Evolutionary conservation across 176 grass and related monocot genomes (phyloP).

Genomic region (Dendrocalamus sinicus): DNA sequence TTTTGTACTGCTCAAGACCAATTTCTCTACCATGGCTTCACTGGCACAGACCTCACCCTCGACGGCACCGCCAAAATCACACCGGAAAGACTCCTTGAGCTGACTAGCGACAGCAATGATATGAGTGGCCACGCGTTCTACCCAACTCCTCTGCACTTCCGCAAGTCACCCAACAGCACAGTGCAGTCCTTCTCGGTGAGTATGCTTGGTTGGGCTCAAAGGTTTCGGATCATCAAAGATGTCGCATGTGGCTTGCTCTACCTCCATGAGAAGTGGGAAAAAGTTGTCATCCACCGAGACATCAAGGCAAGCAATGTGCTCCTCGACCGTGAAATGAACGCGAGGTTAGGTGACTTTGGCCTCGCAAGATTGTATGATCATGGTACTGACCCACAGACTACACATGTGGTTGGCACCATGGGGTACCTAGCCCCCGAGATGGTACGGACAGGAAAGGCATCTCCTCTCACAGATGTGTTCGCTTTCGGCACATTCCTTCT

Average conservation of each 20-base stretch:
- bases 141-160: not conserved
- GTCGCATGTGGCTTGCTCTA: not conserved
- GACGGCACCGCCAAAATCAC: not conserved
- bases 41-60: not conserved
- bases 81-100: not conserved
- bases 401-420: constrained; percentile 43
- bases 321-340: not conserved
- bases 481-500: constrained; percentile 36
- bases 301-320: constrained; percentile 9
- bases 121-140: constrained; percentile 22
- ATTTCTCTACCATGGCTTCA: constrained; percentile 31
- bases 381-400: constrained; percentile 33
- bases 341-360: constrained; percentile 18
- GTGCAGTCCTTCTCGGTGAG: not conserved
- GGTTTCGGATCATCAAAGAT: constrained; percentile 12
- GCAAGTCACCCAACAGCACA: not conserved
- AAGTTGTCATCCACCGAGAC: not conserved
- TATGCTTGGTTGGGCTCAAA: not conserved
- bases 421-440: constrained; percentile 39
- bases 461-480: constrained; percentile 27
- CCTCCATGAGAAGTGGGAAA: constrained; percentile 4
- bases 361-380: constrained; percentile 38
- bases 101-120: constrained; percentile 6
- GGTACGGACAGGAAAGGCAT: not conserved
- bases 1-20: not conserved